Evolutionary conservation across 1,284 basidiomycete species (phyloP).

Genomic region (Leucocoprinus gongylophorus): DNA sequence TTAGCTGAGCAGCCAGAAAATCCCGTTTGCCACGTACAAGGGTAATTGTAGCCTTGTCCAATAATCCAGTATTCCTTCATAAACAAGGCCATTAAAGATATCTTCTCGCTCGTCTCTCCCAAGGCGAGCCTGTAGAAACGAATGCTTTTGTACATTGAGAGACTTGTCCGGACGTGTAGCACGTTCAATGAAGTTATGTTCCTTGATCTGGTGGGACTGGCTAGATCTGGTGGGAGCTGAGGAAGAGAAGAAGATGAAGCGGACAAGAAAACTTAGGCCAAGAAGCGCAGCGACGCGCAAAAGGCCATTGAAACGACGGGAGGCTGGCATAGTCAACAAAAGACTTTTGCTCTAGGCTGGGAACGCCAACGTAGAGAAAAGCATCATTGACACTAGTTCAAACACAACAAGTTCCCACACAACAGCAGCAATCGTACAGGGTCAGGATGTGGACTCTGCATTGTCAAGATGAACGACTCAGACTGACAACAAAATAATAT

Average conservation of each 20-base stretch:
- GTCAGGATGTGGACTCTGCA: too few species aligned
- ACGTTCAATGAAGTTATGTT: slow-evolving; percentile 79
- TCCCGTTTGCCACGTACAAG: slow-evolving; percentile 47
- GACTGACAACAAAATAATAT: too few species aligned
- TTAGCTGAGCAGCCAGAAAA: not conserved
- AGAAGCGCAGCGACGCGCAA: slow-evolving; percentile 21
- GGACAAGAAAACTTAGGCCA: slow-evolving; percentile 19
- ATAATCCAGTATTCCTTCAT: slow-evolving; percentile 75
- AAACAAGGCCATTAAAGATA: slow-evolving; percentile 68
- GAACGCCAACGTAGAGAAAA: not conserved
- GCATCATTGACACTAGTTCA: too few species aligned
- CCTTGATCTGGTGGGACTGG: slow-evolving; percentile 51
- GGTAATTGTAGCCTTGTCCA: slow-evolving; percentile 90
- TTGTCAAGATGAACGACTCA: too few species aligned
- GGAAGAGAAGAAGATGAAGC: slow-evolving; percentile 40
- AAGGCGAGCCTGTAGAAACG: slow-evolving; percentile 80
- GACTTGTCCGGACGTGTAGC: slow-evolving; percentile 78
- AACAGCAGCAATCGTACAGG: too few species aligned
- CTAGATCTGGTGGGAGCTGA: slow-evolving; percentile 25
- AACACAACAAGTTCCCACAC: too few species aligned
- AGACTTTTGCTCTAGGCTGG: not conserved
- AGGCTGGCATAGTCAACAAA: not conserved
- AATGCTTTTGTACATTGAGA: slow-evolving; percentile 81
- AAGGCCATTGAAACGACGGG: not conserved
- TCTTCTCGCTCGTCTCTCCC: slow-evolving; percentile 80